Conservation (phyloP, 345 rosid genomes). For the Heritiera littoralis region DNA sequence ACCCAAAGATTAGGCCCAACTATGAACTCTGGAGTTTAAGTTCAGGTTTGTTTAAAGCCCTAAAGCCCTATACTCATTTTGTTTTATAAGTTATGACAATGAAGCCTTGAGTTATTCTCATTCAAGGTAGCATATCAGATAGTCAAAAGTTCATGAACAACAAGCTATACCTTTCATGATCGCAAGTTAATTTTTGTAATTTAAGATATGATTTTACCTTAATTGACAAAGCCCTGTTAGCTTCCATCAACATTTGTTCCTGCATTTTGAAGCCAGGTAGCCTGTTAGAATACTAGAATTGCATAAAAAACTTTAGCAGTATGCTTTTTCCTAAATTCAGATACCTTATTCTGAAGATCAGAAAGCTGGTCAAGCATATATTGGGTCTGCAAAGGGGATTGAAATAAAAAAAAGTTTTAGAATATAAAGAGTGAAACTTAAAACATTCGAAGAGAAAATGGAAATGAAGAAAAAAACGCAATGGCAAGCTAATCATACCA, state of each 20-base stretch:
- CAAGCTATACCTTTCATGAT: background rate
- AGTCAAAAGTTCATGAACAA: background rate
- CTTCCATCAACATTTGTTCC: slow-evolving; percentile 83
- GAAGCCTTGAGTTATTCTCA: background rate
- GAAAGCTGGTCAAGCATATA: slow-evolving; percentile 90
- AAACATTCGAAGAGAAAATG: background rate
- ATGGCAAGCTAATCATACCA: background rate
- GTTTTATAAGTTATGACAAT: background rate
- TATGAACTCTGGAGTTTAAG: background rate
- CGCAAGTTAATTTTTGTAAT: background rate
- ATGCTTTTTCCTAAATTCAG: background rate
- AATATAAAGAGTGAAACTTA: background rate
- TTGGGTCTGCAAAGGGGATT: slow-evolving; percentile 60
- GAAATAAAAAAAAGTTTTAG: background rate
- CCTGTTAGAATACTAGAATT: slow-evolving; percentile 7
- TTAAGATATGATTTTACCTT: slow-evolving; percentile 56
- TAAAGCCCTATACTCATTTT: background rate
- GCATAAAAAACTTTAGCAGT: background rate
- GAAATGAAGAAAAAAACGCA: background rate
- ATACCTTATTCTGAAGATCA: slow-evolving; percentile 88
- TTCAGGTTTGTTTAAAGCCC: background rate
- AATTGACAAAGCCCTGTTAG: slow-evolving; percentile 77
- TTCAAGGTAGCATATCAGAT: background rate
- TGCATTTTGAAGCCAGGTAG: slow-evolving; percentile 26
- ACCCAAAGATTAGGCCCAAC: background rate